These are phyloP conservation scores for Wickerhamomyces kurtzmanii DNA, from an alignment of 805 yeast genomes.

Conservation along the genomic window DNA sequence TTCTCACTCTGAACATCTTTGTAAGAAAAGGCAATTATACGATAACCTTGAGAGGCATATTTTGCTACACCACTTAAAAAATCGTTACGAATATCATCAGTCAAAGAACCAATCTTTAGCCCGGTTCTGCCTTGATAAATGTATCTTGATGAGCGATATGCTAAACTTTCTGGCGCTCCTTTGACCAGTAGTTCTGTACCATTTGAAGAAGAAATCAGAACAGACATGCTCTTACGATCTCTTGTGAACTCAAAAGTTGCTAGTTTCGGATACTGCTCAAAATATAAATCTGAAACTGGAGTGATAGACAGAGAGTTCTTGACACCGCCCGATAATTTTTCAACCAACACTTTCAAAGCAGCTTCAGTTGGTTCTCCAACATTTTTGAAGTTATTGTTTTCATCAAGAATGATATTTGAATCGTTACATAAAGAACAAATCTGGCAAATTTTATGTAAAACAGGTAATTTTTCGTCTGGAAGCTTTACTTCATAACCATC, in stretches of 20 bases:
- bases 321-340: constrained; percentile 13
- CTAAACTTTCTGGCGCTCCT: constrained; percentile 46
- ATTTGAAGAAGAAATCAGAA: constrained; percentile 22
- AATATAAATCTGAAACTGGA: constrained; percentile 16
- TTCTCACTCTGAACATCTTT: constrained; percentile 22
- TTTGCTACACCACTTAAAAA: constrained; percentile 26
- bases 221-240: constrained; percentile 45
- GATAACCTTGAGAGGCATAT: constrained; percentile 23
- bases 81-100: constrained; percentile 20
- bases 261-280: constrained; percentile 16
- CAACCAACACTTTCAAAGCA: constrained; percentile 34
- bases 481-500: constrained; percentile 16
- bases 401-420: constrained; percentile 19
- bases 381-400: constrained; percentile 18
- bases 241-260: constrained; percentile 37
- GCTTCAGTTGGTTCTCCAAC: constrained; percentile 53
- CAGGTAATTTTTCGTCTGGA: constrained; percentile 22
- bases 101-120: constrained; percentile 14
- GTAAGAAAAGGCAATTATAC: constrained; percentile 23
- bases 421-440: constrained; percentile 28
- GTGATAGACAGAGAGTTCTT: constrained; percentile 25
- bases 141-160: constrained; percentile 30
- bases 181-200: constrained; percentile 28
- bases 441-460: constrained; percentile 21
- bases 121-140: constrained; percentile 18